phyloP scores from a whole-genome alignment of 305 asterid genomes.

The Solanum aculeatissimum region DNA sequence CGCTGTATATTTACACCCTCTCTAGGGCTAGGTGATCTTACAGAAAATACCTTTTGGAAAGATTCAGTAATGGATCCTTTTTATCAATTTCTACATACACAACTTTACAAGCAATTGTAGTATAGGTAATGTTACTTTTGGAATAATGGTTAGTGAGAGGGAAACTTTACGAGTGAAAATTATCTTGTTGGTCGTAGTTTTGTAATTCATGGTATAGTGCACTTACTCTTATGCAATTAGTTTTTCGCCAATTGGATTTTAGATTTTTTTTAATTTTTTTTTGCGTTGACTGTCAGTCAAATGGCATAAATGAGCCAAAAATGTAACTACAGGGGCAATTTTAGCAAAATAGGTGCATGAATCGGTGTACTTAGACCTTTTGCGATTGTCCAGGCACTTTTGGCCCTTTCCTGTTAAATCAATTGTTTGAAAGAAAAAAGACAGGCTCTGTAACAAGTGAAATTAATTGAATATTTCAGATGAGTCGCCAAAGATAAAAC shows the following conservation, averaged over 20 bases:
- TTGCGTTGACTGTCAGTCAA: neutral
- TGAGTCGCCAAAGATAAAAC: slow-evolving; percentile 75
- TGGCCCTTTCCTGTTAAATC: neutral
- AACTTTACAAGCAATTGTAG: neutral
- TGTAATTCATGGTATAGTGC: neutral
- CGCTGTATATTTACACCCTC: neutral
- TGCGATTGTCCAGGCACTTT: neutral
- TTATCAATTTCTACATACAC: neutral
- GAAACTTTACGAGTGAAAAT: neutral
- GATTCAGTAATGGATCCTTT: neutral
- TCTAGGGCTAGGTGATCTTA: neutral
- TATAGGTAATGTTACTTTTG: neutral
- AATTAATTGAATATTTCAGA: slow-evolving; percentile 35
- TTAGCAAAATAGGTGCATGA: neutral
- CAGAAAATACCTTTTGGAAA: neutral
- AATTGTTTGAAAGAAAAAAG: neutral
- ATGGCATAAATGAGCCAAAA: neutral
- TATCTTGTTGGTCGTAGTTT: neutral
- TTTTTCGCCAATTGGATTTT: neutral
- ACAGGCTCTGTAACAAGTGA: slow-evolving; percentile 7
- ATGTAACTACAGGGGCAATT: neutral
- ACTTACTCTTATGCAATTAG: neutral
- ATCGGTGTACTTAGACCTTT: neutral
- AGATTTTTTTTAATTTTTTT: neutral
- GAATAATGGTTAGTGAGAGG: neutral